phyloP scores from a whole-genome alignment of 139 green algal genomes.

The Tetraselmis chui region DNA sequence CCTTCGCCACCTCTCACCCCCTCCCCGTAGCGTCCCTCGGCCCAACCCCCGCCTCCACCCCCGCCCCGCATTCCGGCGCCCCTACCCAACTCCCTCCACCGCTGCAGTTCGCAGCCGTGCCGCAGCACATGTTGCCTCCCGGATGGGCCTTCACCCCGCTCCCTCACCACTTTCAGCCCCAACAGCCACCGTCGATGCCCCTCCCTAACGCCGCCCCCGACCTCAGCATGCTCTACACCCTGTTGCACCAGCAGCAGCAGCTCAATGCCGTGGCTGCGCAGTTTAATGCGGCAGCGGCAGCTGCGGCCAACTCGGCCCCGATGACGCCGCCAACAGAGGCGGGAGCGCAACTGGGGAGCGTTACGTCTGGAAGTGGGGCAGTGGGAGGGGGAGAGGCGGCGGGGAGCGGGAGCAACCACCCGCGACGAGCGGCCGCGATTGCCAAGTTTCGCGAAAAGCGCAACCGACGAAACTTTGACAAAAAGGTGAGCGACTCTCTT shows the following conservation, averaged over 20 bases:
- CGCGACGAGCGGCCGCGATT: constrained; percentile 30
- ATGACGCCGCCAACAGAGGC: background rate
- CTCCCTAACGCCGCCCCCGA: background rate
- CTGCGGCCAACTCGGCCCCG: background rate
- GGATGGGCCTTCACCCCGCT: background rate
- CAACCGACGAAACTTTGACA: constrained; percentile 47
- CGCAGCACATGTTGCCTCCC: background rate
- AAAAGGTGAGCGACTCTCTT: constrained; percentile 30
- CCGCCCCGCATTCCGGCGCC: background rate
- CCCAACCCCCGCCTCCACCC: no score
- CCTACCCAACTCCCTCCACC: no score
- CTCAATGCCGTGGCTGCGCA: background rate
- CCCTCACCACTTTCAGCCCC: background rate
- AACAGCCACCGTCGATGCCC: no score
- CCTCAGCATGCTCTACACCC: background rate
- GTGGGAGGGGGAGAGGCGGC: background rate
- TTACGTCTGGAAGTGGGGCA: background rate
- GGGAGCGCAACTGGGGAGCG: no score
- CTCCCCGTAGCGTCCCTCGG: background rate
- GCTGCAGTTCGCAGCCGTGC: background rate
- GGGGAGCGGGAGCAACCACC: background rate
- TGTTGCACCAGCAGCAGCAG: background rate
- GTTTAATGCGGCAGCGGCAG: no score
- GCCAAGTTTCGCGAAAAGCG: constrained; percentile 49
- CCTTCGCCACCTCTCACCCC: background rate